Percentiles rank a stretch among this genome's conserved stretches.
Conservation (phyloP, 2,329 filamentous ascomycete species). For the Penicillium italicum region DNA sequence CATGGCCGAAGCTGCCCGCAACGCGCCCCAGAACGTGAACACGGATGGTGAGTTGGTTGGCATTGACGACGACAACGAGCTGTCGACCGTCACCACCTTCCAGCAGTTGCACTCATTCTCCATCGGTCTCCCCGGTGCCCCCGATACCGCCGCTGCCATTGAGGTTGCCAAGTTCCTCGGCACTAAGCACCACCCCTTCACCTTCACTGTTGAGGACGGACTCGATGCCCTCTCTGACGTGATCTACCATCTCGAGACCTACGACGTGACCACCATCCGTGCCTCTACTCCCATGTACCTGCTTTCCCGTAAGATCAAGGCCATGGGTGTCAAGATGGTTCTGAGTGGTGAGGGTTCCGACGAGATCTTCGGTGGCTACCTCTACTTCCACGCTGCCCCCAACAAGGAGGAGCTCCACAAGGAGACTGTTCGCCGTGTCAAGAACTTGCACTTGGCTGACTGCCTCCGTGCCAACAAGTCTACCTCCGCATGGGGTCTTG, state of each 20-base stretch:
- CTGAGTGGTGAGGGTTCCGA: slow-evolving; percentile 94
- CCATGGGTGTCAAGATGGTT: slow-evolving; percentile 99
- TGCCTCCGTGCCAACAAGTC: slow-evolving; percentile 99
- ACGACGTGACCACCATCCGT: slow-evolving; percentile 97
- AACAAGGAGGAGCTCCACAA: slow-evolving; percentile 90
- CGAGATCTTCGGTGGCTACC: slow-evolving; percentile 96
- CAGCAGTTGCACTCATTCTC: slow-evolving; percentile 98
- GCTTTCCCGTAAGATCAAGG: slow-evolving; percentile 97
- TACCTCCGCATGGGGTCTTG: slow-evolving; percentile 94
- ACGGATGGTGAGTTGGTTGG: slow-evolving; percentile 68
- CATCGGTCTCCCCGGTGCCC: slow-evolving; percentile 88
- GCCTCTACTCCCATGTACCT: slow-evolving; percentile 99
- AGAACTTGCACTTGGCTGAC: slow-evolving; percentile 95
- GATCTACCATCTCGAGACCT: slow-evolving; percentile 96
- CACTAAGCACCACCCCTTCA: slow-evolving; percentile 97
- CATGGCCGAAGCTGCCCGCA: slow-evolving; percentile 61
- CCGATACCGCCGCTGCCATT: slow-evolving; percentile 85
- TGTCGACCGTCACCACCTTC: slow-evolving; percentile 85
- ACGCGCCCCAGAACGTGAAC: slow-evolving; percentile 41
- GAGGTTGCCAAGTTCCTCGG: slow-evolving; percentile 96
- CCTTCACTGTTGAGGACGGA: slow-evolving; percentile 95
- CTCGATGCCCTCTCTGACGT: slow-evolving; percentile 96
- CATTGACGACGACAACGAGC: slow-evolving; percentile 86
- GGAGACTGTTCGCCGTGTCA: slow-evolving; percentile 89
- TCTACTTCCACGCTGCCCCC: slow-evolving; percentile 96